Evolutionary conservation across 352 stramenopile genomes (phyloP), one percentile per base, ranked within the genome.

Genomic region (Pythium coloratum): DNA sequence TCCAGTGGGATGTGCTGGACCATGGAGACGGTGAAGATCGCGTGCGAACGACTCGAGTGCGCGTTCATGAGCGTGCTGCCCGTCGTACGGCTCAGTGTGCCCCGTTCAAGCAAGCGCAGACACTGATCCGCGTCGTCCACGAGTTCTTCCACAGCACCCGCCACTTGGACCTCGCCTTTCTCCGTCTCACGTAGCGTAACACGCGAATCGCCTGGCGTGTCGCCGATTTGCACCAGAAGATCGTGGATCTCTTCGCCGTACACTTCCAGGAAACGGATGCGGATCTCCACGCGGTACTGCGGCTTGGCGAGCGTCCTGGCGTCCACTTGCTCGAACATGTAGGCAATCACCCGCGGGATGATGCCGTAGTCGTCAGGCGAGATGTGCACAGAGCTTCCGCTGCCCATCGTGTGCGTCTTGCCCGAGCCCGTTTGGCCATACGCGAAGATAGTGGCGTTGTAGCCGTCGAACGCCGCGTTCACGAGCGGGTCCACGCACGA

Each of bases 61-160:
- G 85, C 89, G 75, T 98, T 98, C 90, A 98, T 97, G 53, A 96
- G 79, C 36, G 94, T 98, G 46, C 88, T 90, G 6, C 87, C 88
- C 3, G 88, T 95, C 16, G 84, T 95, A 18, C 94, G 81, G 59
- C 84, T 89, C 16, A 94, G 74, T 53, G 85, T 95, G 20, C 92
- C 92, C 24, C 86, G 77, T 68, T 97, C 86, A 16, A 98, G 67
- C 54, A 97, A 47, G 18, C 85, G 77, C 54, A 96, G 72, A 60
- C 92, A 94, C 69, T 94, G 79, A 24, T 94, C 90, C 0, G 80
- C 77, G 34, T 85, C 76, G 0, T 69, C 46, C 8, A 97, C 89
- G 13, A 77, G 65, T 24, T 94, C 81, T 64, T 97, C 87, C 0
- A 80, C 78, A 0, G 91, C 88, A n/a, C 90, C 90, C 6, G 75